These are phyloP conservation scores for Pinus taeda DNA, from an alignment of 75 land plant species.

Conservation along the genomic window DNA sequence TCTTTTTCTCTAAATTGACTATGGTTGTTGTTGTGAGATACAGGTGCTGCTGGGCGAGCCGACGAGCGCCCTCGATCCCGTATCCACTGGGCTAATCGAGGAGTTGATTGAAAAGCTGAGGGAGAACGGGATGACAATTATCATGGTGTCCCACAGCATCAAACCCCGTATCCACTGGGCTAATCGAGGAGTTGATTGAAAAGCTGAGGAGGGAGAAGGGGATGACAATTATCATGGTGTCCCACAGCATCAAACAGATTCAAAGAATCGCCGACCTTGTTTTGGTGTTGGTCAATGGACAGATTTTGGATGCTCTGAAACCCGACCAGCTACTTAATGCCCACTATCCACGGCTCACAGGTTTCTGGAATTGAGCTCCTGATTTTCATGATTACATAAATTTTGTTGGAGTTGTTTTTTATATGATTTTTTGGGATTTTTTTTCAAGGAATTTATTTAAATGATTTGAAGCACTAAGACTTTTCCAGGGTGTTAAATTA, in stretches of 20 bases:
- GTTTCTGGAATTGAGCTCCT: conserved; percentile 68
- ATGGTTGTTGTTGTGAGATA: too few species aligned
- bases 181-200: conserved; percentile 78
- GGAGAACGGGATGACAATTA: too few species aligned
- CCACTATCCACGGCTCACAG: conserved; percentile 72
- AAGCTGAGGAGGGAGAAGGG: conserved; percentile 51
- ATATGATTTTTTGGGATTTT: too few species aligned
- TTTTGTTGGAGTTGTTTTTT: too few species aligned
- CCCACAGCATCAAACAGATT: conserved; percentile 95
- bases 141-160: too few species aligned
- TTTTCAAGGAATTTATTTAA: too few species aligned
- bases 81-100: conserved; percentile 88
- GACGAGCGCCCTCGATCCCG: conserved; percentile 92
- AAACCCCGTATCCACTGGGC: too few species aligned
- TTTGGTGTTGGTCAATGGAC: conserved; percentile 72
- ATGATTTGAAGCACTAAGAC: too few species aligned
- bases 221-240: conserved; percentile 79
- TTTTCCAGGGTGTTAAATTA: too few species aligned
- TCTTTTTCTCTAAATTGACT: not conserved
- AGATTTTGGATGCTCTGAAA: conserved; percentile 69
- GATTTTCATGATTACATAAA: not conserved
- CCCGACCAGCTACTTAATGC: conserved; percentile 61
- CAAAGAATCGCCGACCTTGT: conserved; percentile 80
- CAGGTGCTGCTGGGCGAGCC: conserved; percentile 94
- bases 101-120: too few species aligned